These are phyloP conservation scores for Tardiomyces digboiensis DNA, from an alignment of 1,139 yeast genomes.

Conservation along the genomic window DNA sequence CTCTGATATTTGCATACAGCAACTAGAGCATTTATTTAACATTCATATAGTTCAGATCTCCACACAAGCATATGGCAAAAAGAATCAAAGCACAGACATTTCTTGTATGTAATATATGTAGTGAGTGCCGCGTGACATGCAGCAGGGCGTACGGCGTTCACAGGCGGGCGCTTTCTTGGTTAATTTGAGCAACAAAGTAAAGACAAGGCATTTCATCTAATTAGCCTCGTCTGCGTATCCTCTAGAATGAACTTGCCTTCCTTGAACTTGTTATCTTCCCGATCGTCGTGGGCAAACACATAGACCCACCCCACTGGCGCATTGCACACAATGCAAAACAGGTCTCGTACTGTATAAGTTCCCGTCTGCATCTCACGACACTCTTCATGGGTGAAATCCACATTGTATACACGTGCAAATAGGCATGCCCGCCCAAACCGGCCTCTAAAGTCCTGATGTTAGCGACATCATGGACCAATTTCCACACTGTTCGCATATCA, in stretches of 20 bases:
- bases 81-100: too few relatives aligned
- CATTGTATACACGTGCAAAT: constrained; percentile 23
- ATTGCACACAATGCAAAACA: constrained; percentile 59
- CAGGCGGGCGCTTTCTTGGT: too few relatives aligned
- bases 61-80: too few relatives aligned
- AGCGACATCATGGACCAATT: too few relatives aligned
- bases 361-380: constrained; percentile 61
- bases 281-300: constrained; percentile 43
- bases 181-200: not conserved
- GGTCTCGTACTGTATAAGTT: constrained; percentile 49
- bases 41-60: too few relatives aligned
- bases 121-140: too few relatives aligned
- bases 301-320: constrained; percentile 71
- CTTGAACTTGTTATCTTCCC: constrained; percentile 38
- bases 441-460: constrained; percentile 12
- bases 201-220: not conserved
- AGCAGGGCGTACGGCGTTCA: too few relatives aligned
- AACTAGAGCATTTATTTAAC: too few relatives aligned
- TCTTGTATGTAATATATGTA: too few relatives aligned
- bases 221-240: constrained; percentile 10
- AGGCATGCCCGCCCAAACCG: constrained; percentile 10
- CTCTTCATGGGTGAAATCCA: constrained; percentile 23
- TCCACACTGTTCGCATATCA: too few relatives aligned
- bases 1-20: too few relatives aligned
- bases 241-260: constrained; percentile 77